phyloP scores from a whole-genome alignment of 2,329 filamentous ascomycete species.

The Didymella segeticola region DNA sequence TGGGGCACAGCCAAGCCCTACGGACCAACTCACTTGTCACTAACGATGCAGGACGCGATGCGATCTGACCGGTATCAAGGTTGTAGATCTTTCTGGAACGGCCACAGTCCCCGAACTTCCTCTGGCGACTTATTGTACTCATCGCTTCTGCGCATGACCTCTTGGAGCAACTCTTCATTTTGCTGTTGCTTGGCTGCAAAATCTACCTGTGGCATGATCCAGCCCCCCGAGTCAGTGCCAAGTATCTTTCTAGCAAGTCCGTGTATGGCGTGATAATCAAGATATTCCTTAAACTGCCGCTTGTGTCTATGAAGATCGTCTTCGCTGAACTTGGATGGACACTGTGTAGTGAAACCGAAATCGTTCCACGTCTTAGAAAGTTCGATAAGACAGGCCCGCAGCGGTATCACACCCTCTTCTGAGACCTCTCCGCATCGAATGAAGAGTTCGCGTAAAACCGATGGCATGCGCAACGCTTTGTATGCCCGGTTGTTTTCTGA shows the following conservation, averaged over 20 bases:
- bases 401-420: slow-evolving; percentile 44
- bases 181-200: slow-evolving; percentile 22
- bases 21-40: no score
- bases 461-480: slow-evolving; percentile 35
- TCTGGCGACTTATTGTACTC: slow-evolving; percentile 24
- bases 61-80: neutral
- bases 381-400: slow-evolving; percentile 44
- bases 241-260: slow-evolving; percentile 38
- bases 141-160: slow-evolving; percentile 18
- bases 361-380: slow-evolving; percentile 37
- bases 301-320: slow-evolving; percentile 38
- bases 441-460: slow-evolving; percentile 44
- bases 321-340: slow-evolving; percentile 37
- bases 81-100: neutral
- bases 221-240: slow-evolving; percentile 46
- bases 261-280: slow-evolving; percentile 34
- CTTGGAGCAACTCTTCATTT: slow-evolving; percentile 34
- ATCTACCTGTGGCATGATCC: slow-evolving; percentile 44
- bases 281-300: slow-evolving; percentile 42
- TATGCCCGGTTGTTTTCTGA: slow-evolving; percentile 30
- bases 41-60: no score
- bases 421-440: slow-evolving; percentile 31
- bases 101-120: slow-evolving; percentile 28
- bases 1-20: no score
- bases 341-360: slow-evolving; percentile 30